Conservation (phyloP, 495 filamentous ascomycete genomes). For the Xylaria flabelliformis region DNA sequence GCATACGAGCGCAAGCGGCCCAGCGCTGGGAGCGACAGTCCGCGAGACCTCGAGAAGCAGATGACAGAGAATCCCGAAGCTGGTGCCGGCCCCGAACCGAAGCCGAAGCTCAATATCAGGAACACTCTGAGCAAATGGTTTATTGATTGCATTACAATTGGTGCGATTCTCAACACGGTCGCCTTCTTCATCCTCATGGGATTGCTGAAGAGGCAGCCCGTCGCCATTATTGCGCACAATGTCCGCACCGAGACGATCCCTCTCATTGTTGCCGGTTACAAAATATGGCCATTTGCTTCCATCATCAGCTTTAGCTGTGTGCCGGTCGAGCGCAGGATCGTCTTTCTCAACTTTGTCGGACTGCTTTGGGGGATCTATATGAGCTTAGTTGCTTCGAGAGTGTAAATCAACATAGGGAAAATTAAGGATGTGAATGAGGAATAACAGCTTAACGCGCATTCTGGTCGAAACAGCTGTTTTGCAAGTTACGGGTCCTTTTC, state of each 20-base stretch:
- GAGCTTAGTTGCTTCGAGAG: conserved; percentile 43
- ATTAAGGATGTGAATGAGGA: not conserved
- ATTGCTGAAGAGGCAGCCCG: conserved; percentile 37
- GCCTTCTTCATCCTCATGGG: conserved; percentile 45
- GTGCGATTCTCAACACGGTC: conserved; percentile 43
- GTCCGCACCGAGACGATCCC: conserved; percentile 41
- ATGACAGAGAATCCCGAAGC: not conserved
- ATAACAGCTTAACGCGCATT: not conserved
- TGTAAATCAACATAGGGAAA: conserved; percentile 7
- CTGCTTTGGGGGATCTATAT: conserved; percentile 46
- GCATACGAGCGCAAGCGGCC: conserved; percentile 36
- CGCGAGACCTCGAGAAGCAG: conserved; percentile 39
- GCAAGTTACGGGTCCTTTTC: not conserved
- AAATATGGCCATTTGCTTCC: conserved; percentile 46
- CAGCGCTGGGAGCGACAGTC: conserved; percentile 2
- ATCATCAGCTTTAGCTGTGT: conserved; percentile 44
- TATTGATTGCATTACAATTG: conserved; percentile 44
- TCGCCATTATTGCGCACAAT: conserved; percentile 32
- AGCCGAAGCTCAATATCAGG: conserved; percentile 37
- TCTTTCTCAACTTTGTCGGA: conserved; percentile 45
- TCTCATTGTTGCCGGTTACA: conserved; percentile 43
- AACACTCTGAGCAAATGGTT: conserved; percentile 45
- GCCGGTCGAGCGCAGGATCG: conserved; percentile 44
- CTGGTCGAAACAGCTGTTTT: not conserved
- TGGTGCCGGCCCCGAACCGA: conserved; percentile 26